Evolutionary conservation across 495 filamentous ascomycete species (phyloP).

Genomic region (Trichoderma reesei): DNA sequence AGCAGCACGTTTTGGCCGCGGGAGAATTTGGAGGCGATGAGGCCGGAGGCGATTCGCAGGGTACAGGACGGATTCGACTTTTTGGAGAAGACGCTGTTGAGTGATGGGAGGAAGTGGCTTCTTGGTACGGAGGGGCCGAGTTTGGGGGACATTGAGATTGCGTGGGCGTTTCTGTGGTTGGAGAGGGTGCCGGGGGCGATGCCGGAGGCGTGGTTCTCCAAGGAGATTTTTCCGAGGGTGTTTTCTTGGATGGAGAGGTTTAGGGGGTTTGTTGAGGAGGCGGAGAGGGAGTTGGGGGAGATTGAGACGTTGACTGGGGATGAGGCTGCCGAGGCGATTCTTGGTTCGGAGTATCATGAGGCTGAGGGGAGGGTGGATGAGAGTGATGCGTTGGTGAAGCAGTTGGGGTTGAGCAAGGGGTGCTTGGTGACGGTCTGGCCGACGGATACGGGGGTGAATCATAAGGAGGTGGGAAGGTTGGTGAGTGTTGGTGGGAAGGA

Average conservation of each 20-base stretch:
- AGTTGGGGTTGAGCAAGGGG: constrained; percentile 34
- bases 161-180: constrained; percentile 55
- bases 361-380: constrained; percentile 33
- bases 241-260: constrained; percentile 50
- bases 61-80: constrained; percentile 33
- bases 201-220: constrained; percentile 29
- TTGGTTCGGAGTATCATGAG: constrained; percentile 22
- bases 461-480: constrained; percentile 45
- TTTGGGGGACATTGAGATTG: constrained; percentile 50
- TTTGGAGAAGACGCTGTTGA: constrained; percentile 44
- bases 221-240: constrained; percentile 37
- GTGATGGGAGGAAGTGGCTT: constrained; percentile 49
- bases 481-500: constrained; percentile 38
- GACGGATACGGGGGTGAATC: constrained; percentile 42
- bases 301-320: constrained; percentile 32
- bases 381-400: constrained; percentile 20
- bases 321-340: constrained; percentile 36
- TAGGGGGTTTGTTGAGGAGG: constrained; percentile 19
- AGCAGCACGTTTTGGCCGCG: background rate
- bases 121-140: constrained; percentile 31
- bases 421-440: constrained; percentile 44
- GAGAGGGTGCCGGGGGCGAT: constrained; percentile 36
- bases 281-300: constrained; percentile 20
- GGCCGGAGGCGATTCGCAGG: constrained; percentile 37
- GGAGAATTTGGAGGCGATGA: constrained; percentile 21